Conservation (phyloP, 345 rosid species). For the Camelina laxa region DNA sequence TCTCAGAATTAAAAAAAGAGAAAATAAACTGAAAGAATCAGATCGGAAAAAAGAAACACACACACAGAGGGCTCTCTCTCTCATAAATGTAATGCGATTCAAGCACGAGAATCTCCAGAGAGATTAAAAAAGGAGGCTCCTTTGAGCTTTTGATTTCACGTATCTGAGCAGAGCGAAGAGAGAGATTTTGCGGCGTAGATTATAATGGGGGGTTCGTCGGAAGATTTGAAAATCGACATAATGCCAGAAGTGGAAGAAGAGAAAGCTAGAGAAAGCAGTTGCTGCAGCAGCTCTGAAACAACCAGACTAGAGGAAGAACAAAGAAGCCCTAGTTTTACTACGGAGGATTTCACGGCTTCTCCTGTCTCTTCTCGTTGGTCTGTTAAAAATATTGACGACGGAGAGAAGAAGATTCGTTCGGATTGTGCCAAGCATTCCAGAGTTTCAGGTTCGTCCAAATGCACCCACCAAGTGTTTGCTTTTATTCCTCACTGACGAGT, state of each 20-base stretch:
- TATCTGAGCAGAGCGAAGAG: conserved; percentile 51
- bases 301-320: conserved; percentile 56
- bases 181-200: conserved; percentile 48
- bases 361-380: conserved; percentile 58
- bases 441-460: conserved; percentile 57
- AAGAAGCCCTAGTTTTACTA: conserved; percentile 58
- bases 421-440: conserved; percentile 45
- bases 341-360: conserved; percentile 69
- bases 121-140: conserved; percentile 34
- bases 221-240: conserved; percentile 46
- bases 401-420: conserved; percentile 52
- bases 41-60: background rate
- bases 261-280: conserved; percentile 71
- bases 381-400: conserved; percentile 46
- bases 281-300: conserved; percentile 69
- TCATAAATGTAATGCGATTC: conserved; percentile 40
- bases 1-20: conserved; percentile 24
- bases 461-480: conserved; percentile 33
- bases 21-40: background rate
- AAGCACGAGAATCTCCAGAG: conserved; percentile 28
- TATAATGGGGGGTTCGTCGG: conserved; percentile 41
- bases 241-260: conserved; percentile 48
- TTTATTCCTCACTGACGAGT: conserved; percentile 30
- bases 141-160: conserved; percentile 44
- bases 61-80: background rate